Evolutionary conservation across 2,329 filamentous ascomycete genomes (phyloP).

Genomic region (Zasmidium angulare): DNA sequence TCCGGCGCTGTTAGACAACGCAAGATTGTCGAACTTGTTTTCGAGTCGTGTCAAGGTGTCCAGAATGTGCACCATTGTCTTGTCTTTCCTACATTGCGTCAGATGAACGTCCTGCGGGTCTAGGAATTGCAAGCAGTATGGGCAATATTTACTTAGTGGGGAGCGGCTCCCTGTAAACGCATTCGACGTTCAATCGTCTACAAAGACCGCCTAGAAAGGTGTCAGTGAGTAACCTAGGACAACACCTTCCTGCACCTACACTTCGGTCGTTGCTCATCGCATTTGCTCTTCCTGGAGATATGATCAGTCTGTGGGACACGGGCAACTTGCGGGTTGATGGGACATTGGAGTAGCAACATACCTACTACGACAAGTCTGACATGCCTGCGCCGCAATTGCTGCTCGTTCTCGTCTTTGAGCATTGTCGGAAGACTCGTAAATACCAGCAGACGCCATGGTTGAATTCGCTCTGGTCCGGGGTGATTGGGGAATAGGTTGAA

Average conservation of each 20-base stretch:
- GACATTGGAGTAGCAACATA: too few species aligned
- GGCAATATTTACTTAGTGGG: conserved; percentile 68
- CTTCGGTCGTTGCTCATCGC: conserved; percentile 62
- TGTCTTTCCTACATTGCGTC: conserved; percentile 63
- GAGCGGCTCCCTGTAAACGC: conserved; percentile 60
- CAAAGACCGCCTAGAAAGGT: conserved; percentile 48
- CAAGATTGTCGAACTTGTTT: conserved; percentile 53
- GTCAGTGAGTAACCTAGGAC: conserved; percentile 5
- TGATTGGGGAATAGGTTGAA: background rate
- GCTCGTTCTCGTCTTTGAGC: conserved; percentile 45
- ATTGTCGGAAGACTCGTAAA: conserved; percentile 17
- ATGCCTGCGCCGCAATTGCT: conserved; percentile 56
- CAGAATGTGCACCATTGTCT: conserved; percentile 61
- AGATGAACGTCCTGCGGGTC: too few species aligned
- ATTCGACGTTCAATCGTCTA: conserved; percentile 57
- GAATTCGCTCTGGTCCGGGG: background rate
- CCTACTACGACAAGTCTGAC: conserved; percentile 56
- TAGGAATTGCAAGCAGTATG: too few species aligned
- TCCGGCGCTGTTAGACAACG: conserved; percentile 16
- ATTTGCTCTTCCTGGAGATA: conserved; percentile 59
- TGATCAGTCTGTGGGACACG: background rate
- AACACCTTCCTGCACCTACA: conserved; percentile 39
- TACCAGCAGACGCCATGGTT: conserved; percentile 16
- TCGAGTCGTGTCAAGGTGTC: conserved; percentile 57
- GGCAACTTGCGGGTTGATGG: too few species aligned